Percentiles rank a stretch among this genome's conserved stretches.
These are phyloP conservation scores for Strigomonas galati DNA, from an alignment of 208 protist species.

Conservation along the genomic window DNA sequence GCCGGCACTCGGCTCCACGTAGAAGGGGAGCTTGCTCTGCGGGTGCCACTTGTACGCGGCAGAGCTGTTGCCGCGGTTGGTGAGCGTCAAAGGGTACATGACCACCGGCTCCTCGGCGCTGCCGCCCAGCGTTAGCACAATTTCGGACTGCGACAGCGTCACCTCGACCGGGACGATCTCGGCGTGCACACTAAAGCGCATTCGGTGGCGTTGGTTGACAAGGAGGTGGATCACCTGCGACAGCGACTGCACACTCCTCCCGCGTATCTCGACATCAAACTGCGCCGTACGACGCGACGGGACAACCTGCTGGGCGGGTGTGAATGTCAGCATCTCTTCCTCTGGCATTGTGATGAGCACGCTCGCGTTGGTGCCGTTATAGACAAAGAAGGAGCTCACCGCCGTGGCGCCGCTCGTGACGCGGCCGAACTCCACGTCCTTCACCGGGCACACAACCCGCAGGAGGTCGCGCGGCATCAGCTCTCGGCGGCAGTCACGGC, in stretches of 20 bases:
- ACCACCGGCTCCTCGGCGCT: conserved; percentile 72
- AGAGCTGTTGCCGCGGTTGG: conserved; percentile 82
- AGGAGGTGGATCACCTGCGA: conserved; percentile 85
- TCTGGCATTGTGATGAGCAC: conserved; percentile 82
- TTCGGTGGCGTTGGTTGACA: conserved; percentile 85
- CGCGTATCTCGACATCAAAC: conserved; percentile 88
- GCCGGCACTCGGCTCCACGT: conserved; percentile 53
- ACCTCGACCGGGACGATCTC: conserved; percentile 92
- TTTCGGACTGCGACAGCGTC: conserved; percentile 72
- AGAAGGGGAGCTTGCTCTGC: conserved; percentile 47
- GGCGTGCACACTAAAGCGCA: conserved; percentile 85
- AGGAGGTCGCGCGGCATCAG: conserved; percentile 86
- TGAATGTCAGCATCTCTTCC: conserved; percentile 56
- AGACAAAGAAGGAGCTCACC: conserved; percentile 85
- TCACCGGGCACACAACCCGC: conserved; percentile 69
- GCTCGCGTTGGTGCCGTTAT: conserved; percentile 78
- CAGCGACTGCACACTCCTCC: conserved; percentile 54
- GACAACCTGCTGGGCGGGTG: conserved; percentile 85
- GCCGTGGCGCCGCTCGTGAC: conserved; percentile 82
- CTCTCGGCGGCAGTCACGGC: conserved; percentile 88
- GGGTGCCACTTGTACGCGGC: conserved; percentile 77
- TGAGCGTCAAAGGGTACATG: conserved; percentile 49
- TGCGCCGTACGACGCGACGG: conserved; percentile 84
- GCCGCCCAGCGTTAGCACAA: conserved; percentile 74
- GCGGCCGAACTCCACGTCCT: conserved; percentile 86